These are phyloP conservation scores for Hypoxylon sp. DNA, from an alignment of 2,329 filamentous ascomycete genomes.

Conservation along the genomic window DNA sequence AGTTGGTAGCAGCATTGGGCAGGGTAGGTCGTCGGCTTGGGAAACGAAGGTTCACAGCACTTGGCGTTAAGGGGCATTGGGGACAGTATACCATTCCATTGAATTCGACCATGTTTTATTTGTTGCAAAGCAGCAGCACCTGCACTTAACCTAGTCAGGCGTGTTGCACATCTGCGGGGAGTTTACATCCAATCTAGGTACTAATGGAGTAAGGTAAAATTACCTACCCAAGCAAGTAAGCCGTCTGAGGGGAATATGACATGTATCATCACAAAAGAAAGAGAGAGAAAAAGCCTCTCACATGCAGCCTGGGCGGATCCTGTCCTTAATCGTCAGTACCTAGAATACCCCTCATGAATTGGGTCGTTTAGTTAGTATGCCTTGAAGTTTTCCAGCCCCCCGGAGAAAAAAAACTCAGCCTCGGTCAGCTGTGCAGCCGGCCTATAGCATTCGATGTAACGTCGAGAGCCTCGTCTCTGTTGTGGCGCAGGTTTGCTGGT, in stretches of 20 bases:
- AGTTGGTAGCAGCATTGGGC: slow-evolving; percentile 43
- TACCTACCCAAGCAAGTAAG: slow-evolving; percentile 20
- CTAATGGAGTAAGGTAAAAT: slow-evolving; percentile 29
- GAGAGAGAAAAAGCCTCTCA: slow-evolving; percentile 11
- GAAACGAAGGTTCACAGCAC: slow-evolving; percentile 52
- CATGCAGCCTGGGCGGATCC: slow-evolving; percentile 5
- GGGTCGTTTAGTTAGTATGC: slow-evolving; percentile 10
- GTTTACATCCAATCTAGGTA: slow-evolving; percentile 32
- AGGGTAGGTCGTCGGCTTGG: slow-evolving; percentile 46
- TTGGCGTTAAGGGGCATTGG: slow-evolving; percentile 53
- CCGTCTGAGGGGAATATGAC: slow-evolving; percentile 15
- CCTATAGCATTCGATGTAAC: slow-evolving; percentile 40
- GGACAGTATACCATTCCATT: slow-evolving; percentile 55
- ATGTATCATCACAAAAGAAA: slow-evolving; percentile 13
- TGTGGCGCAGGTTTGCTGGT: slow-evolving; percentile 38
- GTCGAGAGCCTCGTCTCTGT: slow-evolving; percentile 33
- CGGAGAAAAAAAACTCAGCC: slow-evolving; percentile 27
- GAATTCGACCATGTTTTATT: slow-evolving; percentile 50
- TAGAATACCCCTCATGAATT: slow-evolving; percentile 20
- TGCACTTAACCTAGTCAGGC: slow-evolving; percentile 17
- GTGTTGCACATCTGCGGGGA: slow-evolving; percentile 28
- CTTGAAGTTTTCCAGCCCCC: slow-evolving; percentile 19
- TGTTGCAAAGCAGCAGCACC: slow-evolving; percentile 42
- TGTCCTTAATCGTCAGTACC: slow-evolving; percentile 1
- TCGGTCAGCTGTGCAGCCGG: slow-evolving; percentile 24